phyloP scores from a whole-genome alignment of 352 stramenopile genomes.

The Globisporangium ultimum region DNA sequence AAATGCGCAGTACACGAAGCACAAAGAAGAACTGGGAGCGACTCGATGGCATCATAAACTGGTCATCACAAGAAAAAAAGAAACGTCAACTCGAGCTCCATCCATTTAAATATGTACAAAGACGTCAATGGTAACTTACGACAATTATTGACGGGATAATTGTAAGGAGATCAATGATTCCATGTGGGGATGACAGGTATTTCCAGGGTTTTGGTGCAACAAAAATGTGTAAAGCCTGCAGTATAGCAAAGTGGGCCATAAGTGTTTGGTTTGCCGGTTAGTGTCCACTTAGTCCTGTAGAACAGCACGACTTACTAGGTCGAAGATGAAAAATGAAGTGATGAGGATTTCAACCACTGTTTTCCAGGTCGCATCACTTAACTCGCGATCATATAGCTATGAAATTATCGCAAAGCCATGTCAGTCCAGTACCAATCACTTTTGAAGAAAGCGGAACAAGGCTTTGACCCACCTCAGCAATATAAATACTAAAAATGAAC shows the following conservation, averaged over 20 bases:
- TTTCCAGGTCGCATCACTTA: conserved; percentile 13
- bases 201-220: conserved; percentile 29
- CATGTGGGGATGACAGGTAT: conserved; percentile 50
- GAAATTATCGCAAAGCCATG: no score
- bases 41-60: conserved; percentile 46
- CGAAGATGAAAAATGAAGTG: conserved; percentile 59
- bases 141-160: conserved; percentile 65
- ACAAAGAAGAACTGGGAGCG: conserved; percentile 56
- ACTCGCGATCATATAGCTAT: conserved; percentile 39
- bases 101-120: neutral
- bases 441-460: no score
- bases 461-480: conserved; percentile 35
- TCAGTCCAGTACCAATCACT: no score
- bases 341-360: conserved; percentile 34
- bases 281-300: no score
- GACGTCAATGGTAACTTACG: conserved; percentile 15
- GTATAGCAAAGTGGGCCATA: neutral
- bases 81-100: no score
- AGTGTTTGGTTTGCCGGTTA: no score
- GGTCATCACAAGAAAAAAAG: neutral
- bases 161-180: conserved; percentile 67
- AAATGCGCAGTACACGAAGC: conserved; percentile 69
- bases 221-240: conserved; percentile 46
- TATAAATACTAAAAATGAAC: conserved; percentile 56
- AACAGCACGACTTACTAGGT: conserved; percentile 30